Evolutionary conservation across 2,329 filamentous ascomycete species (phyloP).

Genomic region (Macrophomina phaseolina): DNA sequence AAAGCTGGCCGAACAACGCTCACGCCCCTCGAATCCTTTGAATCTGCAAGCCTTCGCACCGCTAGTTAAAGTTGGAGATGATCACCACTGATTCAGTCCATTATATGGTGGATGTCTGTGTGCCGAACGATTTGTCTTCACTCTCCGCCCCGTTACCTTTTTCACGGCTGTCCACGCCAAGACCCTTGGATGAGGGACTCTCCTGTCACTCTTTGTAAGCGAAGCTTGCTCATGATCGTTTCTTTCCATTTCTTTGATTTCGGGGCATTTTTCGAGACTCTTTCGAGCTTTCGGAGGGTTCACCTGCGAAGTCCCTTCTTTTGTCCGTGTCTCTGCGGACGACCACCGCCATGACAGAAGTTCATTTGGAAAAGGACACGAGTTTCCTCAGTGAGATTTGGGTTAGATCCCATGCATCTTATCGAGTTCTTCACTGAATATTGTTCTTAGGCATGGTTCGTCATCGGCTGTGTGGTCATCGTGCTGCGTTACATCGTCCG

Average conservation of each 20-base stretch:
- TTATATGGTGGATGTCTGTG: background rate
- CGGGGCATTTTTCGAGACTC: background rate
- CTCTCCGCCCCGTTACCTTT: background rate
- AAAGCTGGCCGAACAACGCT: background rate
- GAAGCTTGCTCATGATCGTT: background rate
- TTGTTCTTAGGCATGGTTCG: conserved; percentile 31
- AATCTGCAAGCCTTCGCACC: background rate
- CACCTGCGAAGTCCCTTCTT: no score
- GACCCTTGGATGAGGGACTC: background rate
- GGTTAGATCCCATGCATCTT: background rate
- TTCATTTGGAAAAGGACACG: conserved; percentile 9
- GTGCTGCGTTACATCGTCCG: conserved; percentile 44
- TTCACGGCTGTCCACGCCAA: background rate
- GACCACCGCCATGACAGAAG: background rate
- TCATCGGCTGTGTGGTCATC: conserved; percentile 41
- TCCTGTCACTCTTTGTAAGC: background rate
- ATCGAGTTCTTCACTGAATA: no score
- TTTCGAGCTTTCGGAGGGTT: no score
- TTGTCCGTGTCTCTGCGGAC: no score
- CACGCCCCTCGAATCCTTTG: background rate
- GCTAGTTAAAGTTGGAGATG: background rate
- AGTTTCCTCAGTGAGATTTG: conserved; percentile 11
- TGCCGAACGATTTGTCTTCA: background rate
- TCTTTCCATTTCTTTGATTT: background rate
- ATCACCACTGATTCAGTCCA: background rate